Conservation (phyloP, 495 filamentous ascomycete species). For the Neurospora sp. region DNA sequence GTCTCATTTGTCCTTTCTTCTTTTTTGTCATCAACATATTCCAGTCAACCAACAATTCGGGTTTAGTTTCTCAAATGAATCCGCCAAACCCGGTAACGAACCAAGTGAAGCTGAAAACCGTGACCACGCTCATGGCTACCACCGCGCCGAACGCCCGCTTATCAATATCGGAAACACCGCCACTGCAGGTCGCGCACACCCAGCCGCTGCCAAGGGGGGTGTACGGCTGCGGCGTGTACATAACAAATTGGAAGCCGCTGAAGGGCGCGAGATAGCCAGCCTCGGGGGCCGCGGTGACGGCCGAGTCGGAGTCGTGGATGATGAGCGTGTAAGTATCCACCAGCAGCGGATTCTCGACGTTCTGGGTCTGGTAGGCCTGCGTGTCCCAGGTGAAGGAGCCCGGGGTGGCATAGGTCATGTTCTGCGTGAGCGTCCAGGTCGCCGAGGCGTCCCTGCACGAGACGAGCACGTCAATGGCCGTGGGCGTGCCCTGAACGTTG, state of each 20-base stretch:
- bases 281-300: slow-evolving; percentile 48
- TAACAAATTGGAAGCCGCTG: slow-evolving; percentile 59
- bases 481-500: slow-evolving; percentile 64
- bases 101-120: slow-evolving; percentile 78
- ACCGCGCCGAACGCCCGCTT: slow-evolving; percentile 59
- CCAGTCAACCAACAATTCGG: not conserved
- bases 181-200: slow-evolving; percentile 61
- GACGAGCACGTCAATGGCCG: slow-evolving; percentile 70
- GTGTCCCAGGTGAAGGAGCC: slow-evolving; percentile 68
- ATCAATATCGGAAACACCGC: slow-evolving; percentile 54
- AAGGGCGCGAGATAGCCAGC: slow-evolving; percentile 65
- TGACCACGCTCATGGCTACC: slow-evolving; percentile 63
- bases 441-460: slow-evolving; percentile 48
- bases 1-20: not conserved
- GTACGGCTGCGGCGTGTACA: slow-evolving; percentile 67
- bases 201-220: slow-evolving; percentile 46
- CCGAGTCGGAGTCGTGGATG: slow-evolving; percentile 63
- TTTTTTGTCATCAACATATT: not conserved
- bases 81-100: slow-evolving; percentile 61
- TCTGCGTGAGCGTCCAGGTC: slow-evolving; percentile 42
- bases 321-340: slow-evolving; percentile 75
- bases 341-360: slow-evolving; percentile 48
- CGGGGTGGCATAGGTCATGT: slow-evolving; percentile 39
- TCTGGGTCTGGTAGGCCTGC: slow-evolving; percentile 50
- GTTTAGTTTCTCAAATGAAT: slow-evolving; percentile 28